A percentile compares a stretch with the other conserved stretches of the same genome.
Conservation (phyloP, 352 stramenopile genomes). For the Phytophthora rubi region DNA sequence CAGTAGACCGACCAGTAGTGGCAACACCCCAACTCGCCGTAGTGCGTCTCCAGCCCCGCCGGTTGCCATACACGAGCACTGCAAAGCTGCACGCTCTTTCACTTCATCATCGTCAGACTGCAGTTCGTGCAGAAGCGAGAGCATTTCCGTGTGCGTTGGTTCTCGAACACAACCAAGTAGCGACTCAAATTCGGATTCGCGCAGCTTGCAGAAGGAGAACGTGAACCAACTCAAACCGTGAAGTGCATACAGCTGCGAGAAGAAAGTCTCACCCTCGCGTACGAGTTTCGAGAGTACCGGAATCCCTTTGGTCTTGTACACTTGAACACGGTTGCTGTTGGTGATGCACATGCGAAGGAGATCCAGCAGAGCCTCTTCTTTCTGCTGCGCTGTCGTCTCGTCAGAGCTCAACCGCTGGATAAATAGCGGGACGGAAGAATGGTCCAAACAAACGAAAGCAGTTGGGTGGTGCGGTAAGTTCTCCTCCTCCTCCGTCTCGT, state of each 20-base stretch:
- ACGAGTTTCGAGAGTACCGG: constrained; percentile 5
- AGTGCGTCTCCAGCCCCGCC: constrained; percentile 14
- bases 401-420: constrained; percentile 9
- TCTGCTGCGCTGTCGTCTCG: neutral
- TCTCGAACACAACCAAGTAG: constrained; percentile 7
- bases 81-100: constrained; percentile 15
- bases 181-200: neutral
- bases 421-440: neutral
- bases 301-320: constrained; percentile 16
- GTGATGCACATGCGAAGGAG: constrained; percentile 13
- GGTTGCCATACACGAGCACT: constrained; percentile 16
- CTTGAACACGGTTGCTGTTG: constrained; percentile 9
- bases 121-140: constrained; percentile 16
- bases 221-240: constrained; percentile 36
- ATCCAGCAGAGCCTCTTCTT: constrained; percentile 6
- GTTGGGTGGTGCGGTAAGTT: too few relatives aligned
- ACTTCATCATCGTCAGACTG: constrained; percentile 6
- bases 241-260: constrained; percentile 25
- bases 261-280: neutral
- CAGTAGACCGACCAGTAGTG: constrained; percentile 11
- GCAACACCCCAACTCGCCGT: constrained; percentile 11
- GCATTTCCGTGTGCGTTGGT: constrained; percentile 9
- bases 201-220: constrained; percentile 16
- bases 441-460: too few relatives aligned
- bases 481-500: neutral